Evolutionary conservation across 768 basidiomycete species (phyloP), one percentile per base, ranked within the genome.

Genomic region (Holtermanniella nyarrowii): DNA sequence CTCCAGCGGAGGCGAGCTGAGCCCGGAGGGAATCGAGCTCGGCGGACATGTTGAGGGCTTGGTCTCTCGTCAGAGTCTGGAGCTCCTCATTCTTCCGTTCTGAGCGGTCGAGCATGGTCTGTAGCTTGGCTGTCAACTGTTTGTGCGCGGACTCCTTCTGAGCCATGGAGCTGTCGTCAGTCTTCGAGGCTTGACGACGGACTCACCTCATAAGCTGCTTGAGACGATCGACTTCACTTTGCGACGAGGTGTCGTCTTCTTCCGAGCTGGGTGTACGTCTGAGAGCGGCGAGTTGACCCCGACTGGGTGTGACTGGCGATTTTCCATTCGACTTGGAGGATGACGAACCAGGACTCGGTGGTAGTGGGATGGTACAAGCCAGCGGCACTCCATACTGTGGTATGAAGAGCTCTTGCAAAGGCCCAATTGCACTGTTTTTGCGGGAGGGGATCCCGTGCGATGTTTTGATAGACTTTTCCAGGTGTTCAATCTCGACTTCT

Each of bases 101-200:
- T 77, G 61, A 59, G 43, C 60, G 60, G 1, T 57, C 68, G 21
- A 95, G 76, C 62, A 91, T 80, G 13, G 74, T 65, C 42, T 81
- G 82, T 56, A 96, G 76, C 26, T 75, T 74, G 40, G 87, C 82
- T 23, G 95, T 84, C 21, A 79, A 67, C 63, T 93, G 87, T 27
- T 81, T 80, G 67, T 97, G 93, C 26, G 82, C 77, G 3, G 87
- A 84, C 70, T 99, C 95, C 69, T 97, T 97, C 74, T 87, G 84
- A 2, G 91, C 91, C 93, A 97, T 96, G 2, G 93, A 88, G 57
- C 89, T 95, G 52, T 54, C 23, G 42, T 43, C 25, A 46, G 40
- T 54, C 60, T 44, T 50, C 26, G 42, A 47, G 45, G 24, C 40
- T 10, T n/a, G 50, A 47, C 2, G 26, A 21, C 7, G 3, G 26